A percentile compares a stretch with the other conserved stretches of the same genome.
Conservation (phyloP, 2,329 filamentous ascomycete species). For the Fusarium chuoi region DNA sequence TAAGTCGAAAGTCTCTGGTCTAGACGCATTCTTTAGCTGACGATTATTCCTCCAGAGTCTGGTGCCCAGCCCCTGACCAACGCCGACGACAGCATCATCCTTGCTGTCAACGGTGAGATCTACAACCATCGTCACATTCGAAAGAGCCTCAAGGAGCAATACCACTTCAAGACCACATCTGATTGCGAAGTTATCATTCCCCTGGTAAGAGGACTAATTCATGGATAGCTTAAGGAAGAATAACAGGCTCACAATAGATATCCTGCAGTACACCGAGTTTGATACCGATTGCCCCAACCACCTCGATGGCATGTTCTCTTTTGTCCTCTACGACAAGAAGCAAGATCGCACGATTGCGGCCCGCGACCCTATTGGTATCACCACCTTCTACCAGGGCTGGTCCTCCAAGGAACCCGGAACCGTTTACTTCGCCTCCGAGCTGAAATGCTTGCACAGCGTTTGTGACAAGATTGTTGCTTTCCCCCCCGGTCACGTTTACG, state of each 20-base stretch:
- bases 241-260: conserved; percentile 23
- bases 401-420: conserved; percentile 83
- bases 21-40: conserved; percentile 31
- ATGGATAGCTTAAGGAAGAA: background rate
- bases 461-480: conserved; percentile 96
- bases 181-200: conserved; percentile 99
- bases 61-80: conserved; percentile 96
- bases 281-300: conserved; percentile 91
- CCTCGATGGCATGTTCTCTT: conserved; percentile 99
- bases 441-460: conserved; percentile 91
- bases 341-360: conserved; percentile 93
- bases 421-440: conserved; percentile 95
- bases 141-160: conserved; percentile 83
- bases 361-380: conserved; percentile 95
- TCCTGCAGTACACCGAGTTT: conserved; percentile 83
- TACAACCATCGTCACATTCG: conserved; percentile 98
- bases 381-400: conserved; percentile 96
- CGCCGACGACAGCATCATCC: conserved; percentile 85
- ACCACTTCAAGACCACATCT: conserved; percentile 98
- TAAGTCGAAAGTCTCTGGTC: conserved; percentile 57
- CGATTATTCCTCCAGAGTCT: conserved; percentile 69
- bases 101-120: conserved; percentile 99
- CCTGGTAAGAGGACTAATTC: conserved; percentile 66
- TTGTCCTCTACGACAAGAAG: conserved; percentile 96
- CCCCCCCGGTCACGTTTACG: conserved; percentile 94